Base-by-base conservation (phyloP, 176 grass and related monocot genomes). In the Triticum turgidum region DNA sequence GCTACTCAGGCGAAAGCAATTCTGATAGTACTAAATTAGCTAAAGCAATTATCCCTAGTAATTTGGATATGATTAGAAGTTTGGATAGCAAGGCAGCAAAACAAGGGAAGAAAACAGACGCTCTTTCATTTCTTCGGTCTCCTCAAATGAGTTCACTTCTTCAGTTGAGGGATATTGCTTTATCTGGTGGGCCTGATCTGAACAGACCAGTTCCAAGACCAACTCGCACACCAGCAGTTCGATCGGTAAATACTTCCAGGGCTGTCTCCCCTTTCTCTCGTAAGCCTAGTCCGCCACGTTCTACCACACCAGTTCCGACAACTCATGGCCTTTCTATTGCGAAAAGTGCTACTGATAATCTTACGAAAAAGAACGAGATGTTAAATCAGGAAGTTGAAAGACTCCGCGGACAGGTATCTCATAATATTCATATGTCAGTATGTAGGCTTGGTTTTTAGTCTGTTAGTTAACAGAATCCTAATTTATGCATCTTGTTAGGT, bases 181-280 rank as follows among this genome's bases (percentile, higher is more conserved):
- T 98, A 73, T 82, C 85, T 90, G 91, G 86, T 78, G 92, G 86
- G 41, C 33, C 86, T 82, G 90, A 96, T 90, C 61, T 91, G 89
- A 91, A 89, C 65, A 89, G 73, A 83, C 69, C 86, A 62, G 92
- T 83, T 88, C 89, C 94, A 83, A 94, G 73, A 93, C 63, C 87
- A 89, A 86, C 81, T 24, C 86, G 73, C 27, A 87, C 90, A 68
- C 87, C 88, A 75, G 86, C 74, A 68, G 90, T 81, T 87, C 89
- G 90, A 69, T 91, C 94, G 22, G 89, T 92, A 68, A 96, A 96
- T 59, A 83, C 80, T 75, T 98, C 96, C 59, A 96, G 97, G 90
- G 89, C 94, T n/a, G 94, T 94, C 93, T 94, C 97, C 38, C 97
- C 97, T 62, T 96, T 99, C 73, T 99, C 94, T 80, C 89, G 92